phyloP scores from a whole-genome alignment of 495 filamentous ascomycete species.

The Chlorociboria aeruginascens region DNA sequence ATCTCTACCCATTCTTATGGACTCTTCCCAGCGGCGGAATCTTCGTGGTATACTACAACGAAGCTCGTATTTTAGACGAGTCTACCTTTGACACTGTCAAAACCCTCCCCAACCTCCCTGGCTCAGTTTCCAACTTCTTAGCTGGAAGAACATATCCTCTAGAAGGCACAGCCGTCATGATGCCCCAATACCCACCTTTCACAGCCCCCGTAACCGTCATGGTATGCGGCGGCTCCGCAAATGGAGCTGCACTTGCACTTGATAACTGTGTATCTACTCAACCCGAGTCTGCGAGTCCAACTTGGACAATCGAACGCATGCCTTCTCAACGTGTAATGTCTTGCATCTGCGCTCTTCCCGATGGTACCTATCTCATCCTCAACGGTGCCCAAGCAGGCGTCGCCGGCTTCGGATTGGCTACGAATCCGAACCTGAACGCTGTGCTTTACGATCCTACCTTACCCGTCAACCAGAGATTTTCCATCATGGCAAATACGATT shows the following conservation, averaged over 20 bases:
- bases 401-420: constrained; percentile 50
- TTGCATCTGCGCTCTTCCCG: constrained; percentile 54
- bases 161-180: constrained; percentile 44
- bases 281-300: constrained; percentile 39
- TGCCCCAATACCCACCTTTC: constrained; percentile 47
- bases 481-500: constrained; percentile 52
- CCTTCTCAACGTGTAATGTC: constrained; percentile 51
- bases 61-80: constrained; percentile 48
- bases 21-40: constrained; percentile 43
- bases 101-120: constrained; percentile 47
- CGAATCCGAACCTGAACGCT: constrained; percentile 45
- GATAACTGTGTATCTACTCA: constrained; percentile 55
- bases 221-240: constrained; percentile 49
- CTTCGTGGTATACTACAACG: constrained; percentile 55
- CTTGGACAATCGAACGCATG: constrained; percentile 55
- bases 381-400: constrained; percentile 50
- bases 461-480: constrained; percentile 43
- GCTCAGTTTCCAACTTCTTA: constrained; percentile 42
- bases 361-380: constrained; percentile 54
- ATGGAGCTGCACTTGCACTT: constrained; percentile 34
- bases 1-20: constrained; percentile 48
- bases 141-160: constrained; percentile 52
- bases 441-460: constrained; percentile 49
- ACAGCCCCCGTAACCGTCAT: constrained; percentile 40
- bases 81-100: constrained; percentile 40